phyloP scores from a whole-genome alignment of 176 grass and related monocot species.

The Aegilops bicornis region DNA sequence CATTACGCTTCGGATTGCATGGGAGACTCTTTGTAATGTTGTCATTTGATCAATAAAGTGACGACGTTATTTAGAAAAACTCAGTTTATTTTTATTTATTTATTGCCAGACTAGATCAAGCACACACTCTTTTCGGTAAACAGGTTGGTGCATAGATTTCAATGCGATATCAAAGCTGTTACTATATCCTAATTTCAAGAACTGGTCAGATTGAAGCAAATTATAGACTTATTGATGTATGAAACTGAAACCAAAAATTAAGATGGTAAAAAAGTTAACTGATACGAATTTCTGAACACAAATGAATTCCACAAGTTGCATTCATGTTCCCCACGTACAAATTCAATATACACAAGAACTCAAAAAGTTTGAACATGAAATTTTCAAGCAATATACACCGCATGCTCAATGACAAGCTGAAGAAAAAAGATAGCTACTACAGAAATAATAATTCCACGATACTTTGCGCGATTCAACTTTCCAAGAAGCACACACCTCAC shows the following conservation, averaged over 20 bases:
- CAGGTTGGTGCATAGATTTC: too few species aligned
- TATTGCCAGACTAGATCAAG: too few species aligned
- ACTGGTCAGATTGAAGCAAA: background rate
- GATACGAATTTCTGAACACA: conserved; percentile 10
- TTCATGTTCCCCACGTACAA: conserved; percentile 34
- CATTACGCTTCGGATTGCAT: too few species aligned
- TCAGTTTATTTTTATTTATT: too few species aligned
- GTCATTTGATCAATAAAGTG: too few species aligned
- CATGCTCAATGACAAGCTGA: conserved; percentile 57
- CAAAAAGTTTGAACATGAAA: conserved; percentile 39
- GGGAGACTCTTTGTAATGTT: too few species aligned
- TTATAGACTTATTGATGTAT: background rate
- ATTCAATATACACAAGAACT: conserved; percentile 66
- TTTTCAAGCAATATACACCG: conserved; percentile 61
- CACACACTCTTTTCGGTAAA: too few species aligned
- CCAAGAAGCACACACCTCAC: conserved; percentile 63
- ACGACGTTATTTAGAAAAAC: too few species aligned
- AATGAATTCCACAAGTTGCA: conserved; percentile 31
- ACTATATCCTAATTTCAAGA: too few species aligned
- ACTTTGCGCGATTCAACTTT: conserved; percentile 54
- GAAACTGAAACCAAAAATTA: background rate
- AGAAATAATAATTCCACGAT: conserved; percentile 42
- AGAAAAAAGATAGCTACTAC: conserved; percentile 52
- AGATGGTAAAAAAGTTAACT: background rate
- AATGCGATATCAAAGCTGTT: too few species aligned